Conservation (phyloP, 164 flowering plant genomes). For the Macadamia tetraphylla region DNA sequence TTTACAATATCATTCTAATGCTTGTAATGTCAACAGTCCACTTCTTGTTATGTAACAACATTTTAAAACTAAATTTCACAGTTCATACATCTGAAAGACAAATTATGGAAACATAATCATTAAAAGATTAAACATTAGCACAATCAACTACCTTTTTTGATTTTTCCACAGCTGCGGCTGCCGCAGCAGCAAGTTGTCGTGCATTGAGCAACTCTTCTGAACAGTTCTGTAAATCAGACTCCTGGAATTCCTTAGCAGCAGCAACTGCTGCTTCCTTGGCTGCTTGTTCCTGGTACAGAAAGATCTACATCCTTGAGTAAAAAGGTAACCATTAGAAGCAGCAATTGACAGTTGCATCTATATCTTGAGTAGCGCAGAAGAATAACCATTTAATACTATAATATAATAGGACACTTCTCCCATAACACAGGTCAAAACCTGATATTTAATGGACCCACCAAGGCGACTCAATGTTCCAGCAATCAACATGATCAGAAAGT, state of each 20-base stretch:
- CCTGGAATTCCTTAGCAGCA: slow-evolving; percentile 51
- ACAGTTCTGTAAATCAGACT: slow-evolving; percentile 33
- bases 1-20: too few species aligned
- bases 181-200: slow-evolving; percentile 52
- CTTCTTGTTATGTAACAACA: neutral
- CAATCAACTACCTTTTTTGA: slow-evolving; percentile 48
- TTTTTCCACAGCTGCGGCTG: slow-evolving; percentile 57
- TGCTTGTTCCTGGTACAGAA: slow-evolving; percentile 68
- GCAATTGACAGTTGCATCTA: neutral
- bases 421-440: neutral
- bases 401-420: neutral
- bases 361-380: too few species aligned
- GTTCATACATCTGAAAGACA: neutral
- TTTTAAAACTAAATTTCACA: neutral
- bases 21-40: too few species aligned
- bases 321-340: neutral
- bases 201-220: slow-evolving; percentile 58
- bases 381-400: too few species aligned
- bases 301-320: neutral
- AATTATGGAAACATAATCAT: neutral
- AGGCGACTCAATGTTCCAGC: neutral
- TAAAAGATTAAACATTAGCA: neutral
- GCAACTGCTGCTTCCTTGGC: slow-evolving; percentile 77
- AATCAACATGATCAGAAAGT: neutral
- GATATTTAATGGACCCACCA: neutral